Base-by-base conservation (phyloP, 192 early-diverging fungal species). In the Gryganskiella cystojenkinii region DNA sequence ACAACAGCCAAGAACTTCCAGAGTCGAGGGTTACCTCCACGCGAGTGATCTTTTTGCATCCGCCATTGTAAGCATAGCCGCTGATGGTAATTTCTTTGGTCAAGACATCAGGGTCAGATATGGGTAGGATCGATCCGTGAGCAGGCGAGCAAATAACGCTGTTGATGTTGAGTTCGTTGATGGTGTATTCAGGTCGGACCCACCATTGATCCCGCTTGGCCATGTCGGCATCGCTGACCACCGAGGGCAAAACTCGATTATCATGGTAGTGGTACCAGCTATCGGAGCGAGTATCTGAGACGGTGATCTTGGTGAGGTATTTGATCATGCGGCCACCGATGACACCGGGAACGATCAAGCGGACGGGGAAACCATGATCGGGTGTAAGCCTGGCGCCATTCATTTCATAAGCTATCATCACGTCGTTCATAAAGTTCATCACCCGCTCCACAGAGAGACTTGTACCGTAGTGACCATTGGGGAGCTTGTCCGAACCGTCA, bases 301-400 rank as follows among this genome's bases (percentile, higher is more conserved):
- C 82, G 8, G 74, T 83, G 27, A 96, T 84, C 49, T 79, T 82
- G 46, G 70, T 62, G 24, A 96, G 78, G 92, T 93, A 96, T 64
- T 98, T 98, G 71, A 96, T 90, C 65, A 83, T 90, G 35, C 96
- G 87, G 1, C 94, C 96, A 19, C 95, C 96, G 37, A 98, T 95
- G 62, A 88, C 83, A 3, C 96, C 96, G 25, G 95, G 95, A 6
- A 96, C 90, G 40, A 98, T 88, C n/a, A 91, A 86, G 17, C 96
- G 92, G 11, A 95, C 64, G 3, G 96, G 96, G 66, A 83, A 92
- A 6, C 96, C 95, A 80, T 98, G 96, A 80, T 96, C 94, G 35
- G 91, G 90, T 0, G 90, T 58, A 33, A 96, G 82, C 44, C 67
- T 53, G 55, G 82, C 56, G 25, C 93, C 93, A 75, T 96, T 96